phyloP scores from a whole-genome alignment of 2,329 filamentous ascomycete species.

The Aureobasidium mangrovei region DNA sequence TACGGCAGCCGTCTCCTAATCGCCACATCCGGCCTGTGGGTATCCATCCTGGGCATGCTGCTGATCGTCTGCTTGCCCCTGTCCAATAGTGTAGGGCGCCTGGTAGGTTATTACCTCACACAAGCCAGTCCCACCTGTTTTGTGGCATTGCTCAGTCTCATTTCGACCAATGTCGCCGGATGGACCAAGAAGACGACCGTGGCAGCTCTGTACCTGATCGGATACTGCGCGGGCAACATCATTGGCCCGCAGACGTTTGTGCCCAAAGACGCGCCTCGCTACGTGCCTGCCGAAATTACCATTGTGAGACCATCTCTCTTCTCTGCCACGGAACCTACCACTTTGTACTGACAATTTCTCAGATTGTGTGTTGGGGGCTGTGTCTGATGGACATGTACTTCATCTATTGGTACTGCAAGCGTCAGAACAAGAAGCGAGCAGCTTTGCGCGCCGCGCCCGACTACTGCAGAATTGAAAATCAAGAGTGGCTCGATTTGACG shows the following conservation, averaged over 20 bases:
- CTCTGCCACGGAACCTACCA: too few species aligned
- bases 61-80: slow-evolving; percentile 56
- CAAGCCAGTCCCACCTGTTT: slow-evolving; percentile 53
- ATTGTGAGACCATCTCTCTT: slow-evolving; percentile 8
- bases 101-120: slow-evolving; percentile 60
- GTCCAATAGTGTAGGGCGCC: slow-evolving; percentile 48
- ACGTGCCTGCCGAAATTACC: slow-evolving; percentile 56
- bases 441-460: slow-evolving; percentile 41
- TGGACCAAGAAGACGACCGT: slow-evolving; percentile 54
- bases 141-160: slow-evolving; percentile 54
- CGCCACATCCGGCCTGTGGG: slow-evolving; percentile 42
- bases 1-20: slow-evolving; percentile 50
- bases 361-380: slow-evolving; percentile 47
- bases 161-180: slow-evolving; percentile 53
- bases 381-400: slow-evolving; percentile 49
- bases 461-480: slow-evolving; percentile 55
- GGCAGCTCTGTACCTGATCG: slow-evolving; percentile 45
- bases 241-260: slow-evolving; percentile 52
- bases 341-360: too few species aligned
- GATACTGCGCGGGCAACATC: slow-evolving; percentile 46
- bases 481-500: slow-evolving; percentile 57
- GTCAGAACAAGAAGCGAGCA: slow-evolving; percentile 53
- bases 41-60: slow-evolving; percentile 51
- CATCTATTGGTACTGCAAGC: slow-evolving; percentile 53
- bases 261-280: slow-evolving; percentile 48